These are phyloP conservation scores for Tritrichomonas musculus DNA, from an alignment of 208 protist genomes.

Conservation along the genomic window DNA sequence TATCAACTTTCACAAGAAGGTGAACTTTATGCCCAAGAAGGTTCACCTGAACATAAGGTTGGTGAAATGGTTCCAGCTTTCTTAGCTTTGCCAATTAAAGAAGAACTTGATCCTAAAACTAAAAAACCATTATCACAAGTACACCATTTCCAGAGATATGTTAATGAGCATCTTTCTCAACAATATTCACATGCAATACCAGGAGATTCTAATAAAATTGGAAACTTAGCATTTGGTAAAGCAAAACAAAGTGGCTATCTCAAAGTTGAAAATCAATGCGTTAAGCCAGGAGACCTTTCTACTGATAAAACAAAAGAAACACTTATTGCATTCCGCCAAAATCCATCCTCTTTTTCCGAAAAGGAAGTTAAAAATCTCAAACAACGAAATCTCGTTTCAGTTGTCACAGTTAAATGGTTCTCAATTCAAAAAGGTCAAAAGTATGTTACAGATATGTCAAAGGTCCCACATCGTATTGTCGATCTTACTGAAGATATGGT, in stretches of 20 bases:
- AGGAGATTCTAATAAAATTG: background rate
- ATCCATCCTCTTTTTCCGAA: background rate
- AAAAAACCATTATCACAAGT: background rate
- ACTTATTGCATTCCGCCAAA: background rate
- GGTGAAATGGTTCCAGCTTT: too few relatives aligned
- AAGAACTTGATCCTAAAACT: background rate
- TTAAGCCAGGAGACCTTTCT: background rate
- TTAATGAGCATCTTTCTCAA: background rate
- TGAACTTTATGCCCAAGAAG: background rate
- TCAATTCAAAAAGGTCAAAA: background rate
- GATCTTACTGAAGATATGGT: slow-evolving; percentile 44
- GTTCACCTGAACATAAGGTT: slow-evolving; percentile 37
- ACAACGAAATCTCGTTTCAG: background rate
- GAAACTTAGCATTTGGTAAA: background rate
- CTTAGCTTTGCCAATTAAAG: too few relatives aligned
- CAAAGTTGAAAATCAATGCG: background rate
- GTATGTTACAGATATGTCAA: background rate
- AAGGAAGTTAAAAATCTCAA: background rate
- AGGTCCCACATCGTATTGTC: background rate
- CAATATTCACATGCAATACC: background rate
- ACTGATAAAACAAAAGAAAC: background rate
- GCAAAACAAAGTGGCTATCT: background rate
- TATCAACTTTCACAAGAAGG: slow-evolving; percentile 34
- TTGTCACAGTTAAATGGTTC: background rate
- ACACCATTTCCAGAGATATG: too few relatives aligned